These are phyloP conservation scores for Tricholoma hemisulphureum DNA, from an alignment of 768 basidiomycete species.

Conservation along the genomic window DNA sequence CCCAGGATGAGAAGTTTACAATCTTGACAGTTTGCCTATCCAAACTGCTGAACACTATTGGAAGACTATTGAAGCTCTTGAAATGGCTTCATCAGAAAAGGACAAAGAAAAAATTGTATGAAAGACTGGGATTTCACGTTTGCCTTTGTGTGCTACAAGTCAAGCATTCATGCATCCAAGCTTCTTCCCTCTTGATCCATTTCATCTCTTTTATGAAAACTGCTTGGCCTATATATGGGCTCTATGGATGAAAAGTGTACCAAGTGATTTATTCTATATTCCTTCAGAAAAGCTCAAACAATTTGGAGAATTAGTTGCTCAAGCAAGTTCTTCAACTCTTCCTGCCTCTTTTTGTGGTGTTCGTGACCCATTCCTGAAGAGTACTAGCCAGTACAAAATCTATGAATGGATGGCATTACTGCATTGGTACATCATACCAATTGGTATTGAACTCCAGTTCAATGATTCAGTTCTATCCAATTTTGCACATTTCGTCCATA, in stretches of 20 bases:
- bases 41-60: neutral
- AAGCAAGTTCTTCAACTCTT: no score
- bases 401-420: no score
- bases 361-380: no score
- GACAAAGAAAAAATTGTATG: neutral
- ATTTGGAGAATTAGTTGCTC: no score
- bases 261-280: no score
- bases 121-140: neutral
- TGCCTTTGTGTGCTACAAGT: neutral
- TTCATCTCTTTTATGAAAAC: neutral
- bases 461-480: no score
- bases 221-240: neutral
- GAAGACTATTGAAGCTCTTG: neutral
- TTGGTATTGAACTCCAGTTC: no score
- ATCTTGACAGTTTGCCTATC: neutral
- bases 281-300: no score
- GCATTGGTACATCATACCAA: no score
- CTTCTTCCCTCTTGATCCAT: neutral
- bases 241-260: neutral
- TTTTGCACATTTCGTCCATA: no score
- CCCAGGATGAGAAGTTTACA: conserved; percentile 14
- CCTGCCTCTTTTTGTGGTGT: no score
- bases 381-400: no score
- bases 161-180: neutral
- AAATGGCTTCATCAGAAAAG: neutral